Conservation (phyloP, 1,284 basidiomycete genomes). For the Heterobasidion occidentale region DNA sequence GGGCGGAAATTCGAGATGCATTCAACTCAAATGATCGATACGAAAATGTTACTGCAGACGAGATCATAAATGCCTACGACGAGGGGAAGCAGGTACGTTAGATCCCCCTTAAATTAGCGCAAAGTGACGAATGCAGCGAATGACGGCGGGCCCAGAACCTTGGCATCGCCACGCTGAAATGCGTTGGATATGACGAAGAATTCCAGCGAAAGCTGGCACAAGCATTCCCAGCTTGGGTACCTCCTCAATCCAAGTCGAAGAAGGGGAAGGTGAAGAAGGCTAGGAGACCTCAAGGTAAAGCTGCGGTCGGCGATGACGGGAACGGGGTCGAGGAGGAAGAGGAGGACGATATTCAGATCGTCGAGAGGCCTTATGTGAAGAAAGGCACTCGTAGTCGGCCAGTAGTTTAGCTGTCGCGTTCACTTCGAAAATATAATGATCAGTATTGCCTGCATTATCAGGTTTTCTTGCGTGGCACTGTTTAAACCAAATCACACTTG, state of each 20-base stretch:
- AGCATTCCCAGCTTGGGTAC: not conserved
- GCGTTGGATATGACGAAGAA: constrained; percentile 16
- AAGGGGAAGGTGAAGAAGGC: not conserved
- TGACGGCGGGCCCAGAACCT: constrained; percentile 7
- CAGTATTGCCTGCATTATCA: too few relatives aligned
- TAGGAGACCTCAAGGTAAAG: not conserved
- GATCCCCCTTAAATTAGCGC: not conserved
- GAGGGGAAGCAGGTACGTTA: constrained; percentile 12
- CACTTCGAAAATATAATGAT: too few relatives aligned
- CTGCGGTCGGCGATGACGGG: not conserved
- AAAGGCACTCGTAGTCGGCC: not conserved
- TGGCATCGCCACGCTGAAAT: constrained; percentile 13
- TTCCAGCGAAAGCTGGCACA: constrained; percentile 9
- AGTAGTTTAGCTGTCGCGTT: constrained; percentile 10
- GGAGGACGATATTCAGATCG: not conserved
- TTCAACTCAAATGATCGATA: not conserved
- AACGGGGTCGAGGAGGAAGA: too few relatives aligned
- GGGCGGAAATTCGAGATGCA: constrained; percentile 7
- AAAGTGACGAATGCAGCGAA: not conserved
- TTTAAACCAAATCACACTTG: too few relatives aligned
- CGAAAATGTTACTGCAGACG: constrained; percentile 4
- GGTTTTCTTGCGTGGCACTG: too few relatives aligned
- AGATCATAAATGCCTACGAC: constrained; percentile 14
- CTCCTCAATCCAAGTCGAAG: not conserved
- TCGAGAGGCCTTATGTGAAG: not conserved